Evolutionary conservation across 176 grass and related monocot genomes (phyloP).

Genomic region (Dactylis glomerata): DNA sequence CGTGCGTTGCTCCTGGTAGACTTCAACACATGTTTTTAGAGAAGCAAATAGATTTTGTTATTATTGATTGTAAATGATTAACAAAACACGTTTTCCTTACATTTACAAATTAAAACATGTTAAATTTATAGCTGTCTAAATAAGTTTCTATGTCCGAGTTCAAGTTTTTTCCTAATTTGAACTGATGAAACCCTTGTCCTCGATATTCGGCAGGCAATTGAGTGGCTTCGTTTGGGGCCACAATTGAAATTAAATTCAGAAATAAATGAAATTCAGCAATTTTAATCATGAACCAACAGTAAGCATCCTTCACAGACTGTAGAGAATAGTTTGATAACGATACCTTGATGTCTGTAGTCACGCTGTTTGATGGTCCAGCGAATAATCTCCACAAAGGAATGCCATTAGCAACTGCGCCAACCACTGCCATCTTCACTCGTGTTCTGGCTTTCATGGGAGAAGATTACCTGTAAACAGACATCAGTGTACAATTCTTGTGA

Average conservation of each 20-base stretch:
- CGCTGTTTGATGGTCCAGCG: conserved; percentile 63
- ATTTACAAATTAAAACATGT: no score
- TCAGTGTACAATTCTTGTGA: neutral
- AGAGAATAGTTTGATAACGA: neutral
- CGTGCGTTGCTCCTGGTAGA: no score
- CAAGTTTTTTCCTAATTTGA: no score
- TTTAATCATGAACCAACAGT: neutral
- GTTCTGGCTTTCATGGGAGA: conserved; percentile 74
- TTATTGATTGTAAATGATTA: no score
- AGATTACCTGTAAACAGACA: neutral
- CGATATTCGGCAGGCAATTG: conserved; percentile 79
- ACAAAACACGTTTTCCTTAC: no score
- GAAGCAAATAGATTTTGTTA: no score
- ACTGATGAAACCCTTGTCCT: no score
- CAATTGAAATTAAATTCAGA: conserved; percentile 72
- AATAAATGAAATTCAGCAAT: no score
- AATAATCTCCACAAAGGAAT: conserved; percentile 93
- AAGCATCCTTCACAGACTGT: neutral
- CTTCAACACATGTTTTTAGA: no score
- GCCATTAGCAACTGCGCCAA: conserved; percentile 89
- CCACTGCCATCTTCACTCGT: conserved; percentile 86
- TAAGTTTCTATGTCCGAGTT: no score
- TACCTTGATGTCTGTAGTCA: conserved; percentile 94
- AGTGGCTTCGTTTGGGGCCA: conserved; percentile 77
- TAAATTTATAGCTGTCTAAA: no score